A percentile compares a stretch with the other conserved stretches of the same genome.
Conservation (phyloP, 805 yeast species). For the Candida ascalaphidarum region DNA sequence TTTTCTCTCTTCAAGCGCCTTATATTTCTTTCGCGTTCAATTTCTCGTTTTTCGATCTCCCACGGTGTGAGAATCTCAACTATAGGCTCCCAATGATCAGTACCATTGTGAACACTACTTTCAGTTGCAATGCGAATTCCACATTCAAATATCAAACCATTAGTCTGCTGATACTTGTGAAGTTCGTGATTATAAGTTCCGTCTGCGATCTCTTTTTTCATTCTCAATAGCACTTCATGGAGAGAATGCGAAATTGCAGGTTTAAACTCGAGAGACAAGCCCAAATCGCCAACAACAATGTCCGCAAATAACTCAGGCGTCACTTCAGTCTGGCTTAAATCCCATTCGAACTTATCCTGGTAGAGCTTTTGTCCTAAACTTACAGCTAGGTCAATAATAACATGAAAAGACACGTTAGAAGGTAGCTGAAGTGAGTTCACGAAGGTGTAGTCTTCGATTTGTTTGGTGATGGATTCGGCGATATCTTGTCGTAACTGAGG, state of each 20-base stretch:
- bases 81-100: slow-evolving; percentile 80
- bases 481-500: slow-evolving; percentile 54
- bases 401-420: slow-evolving; percentile 49
- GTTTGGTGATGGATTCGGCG: slow-evolving; percentile 65
- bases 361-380: slow-evolving; percentile 75
- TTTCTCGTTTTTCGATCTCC: slow-evolving; percentile 92
- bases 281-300: slow-evolving; percentile 76
- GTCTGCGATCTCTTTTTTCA: slow-evolving; percentile 78
- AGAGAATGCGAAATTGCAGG: slow-evolving; percentile 85
- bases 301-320: slow-evolving; percentile 83
- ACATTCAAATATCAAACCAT: slow-evolving; percentile 35
- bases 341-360: slow-evolving; percentile 96
- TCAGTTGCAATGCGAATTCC: slow-evolving; percentile 36
- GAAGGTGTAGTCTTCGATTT: slow-evolving; percentile 66
- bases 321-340: slow-evolving; percentile 43
- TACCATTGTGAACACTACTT: slow-evolving; percentile 68
- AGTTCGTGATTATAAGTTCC: slow-evolving; percentile 34
- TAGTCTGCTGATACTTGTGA: slow-evolving; percentile 32
- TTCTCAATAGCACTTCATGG: slow-evolving; percentile 67
- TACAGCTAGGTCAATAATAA: slow-evolving; percentile 71
- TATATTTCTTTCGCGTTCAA: slow-evolving; percentile 86
- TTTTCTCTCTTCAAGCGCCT: slow-evolving; percentile 91
- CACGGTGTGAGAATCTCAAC: slow-evolving; percentile 81
- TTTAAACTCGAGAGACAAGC: slow-evolving; percentile 73
- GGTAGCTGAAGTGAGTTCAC: slow-evolving; percentile 63